Percentiles rank a stretch among this genome's conserved stretches.
Conservation (phyloP, 164 flowering plant species). For the Piper betle region DNA sequence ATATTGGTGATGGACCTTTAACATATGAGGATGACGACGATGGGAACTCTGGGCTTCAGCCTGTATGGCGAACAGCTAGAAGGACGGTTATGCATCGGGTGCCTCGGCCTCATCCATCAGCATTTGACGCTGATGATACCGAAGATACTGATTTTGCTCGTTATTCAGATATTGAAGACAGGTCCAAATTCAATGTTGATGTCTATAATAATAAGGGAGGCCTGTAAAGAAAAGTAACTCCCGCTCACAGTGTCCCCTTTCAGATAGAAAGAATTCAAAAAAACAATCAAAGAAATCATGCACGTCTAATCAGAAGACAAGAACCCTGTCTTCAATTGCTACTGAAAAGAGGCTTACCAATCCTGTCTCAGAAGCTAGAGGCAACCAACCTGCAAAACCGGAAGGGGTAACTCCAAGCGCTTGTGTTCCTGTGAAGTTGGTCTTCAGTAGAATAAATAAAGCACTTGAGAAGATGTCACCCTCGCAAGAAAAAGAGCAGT, state of each 20-base stretch:
- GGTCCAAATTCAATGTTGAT: slow-evolving; percentile 17
- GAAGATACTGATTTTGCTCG: slow-evolving; percentile 27
- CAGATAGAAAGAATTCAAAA: slow-evolving; percentile 26
- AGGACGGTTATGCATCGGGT: slow-evolving; percentile 71
- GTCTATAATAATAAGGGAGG: slow-evolving; percentile 18
- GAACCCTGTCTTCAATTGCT: slow-evolving; percentile 71
- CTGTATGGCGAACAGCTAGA: slow-evolving; percentile 83
- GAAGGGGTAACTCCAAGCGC: slow-evolving; percentile 43
- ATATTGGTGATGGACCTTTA: slow-evolving; percentile 15
- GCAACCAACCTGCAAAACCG: slow-evolving; percentile 25
- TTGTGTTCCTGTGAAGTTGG: slow-evolving; percentile 83
- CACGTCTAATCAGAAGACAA: slow-evolving; percentile 52
- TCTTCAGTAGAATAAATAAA: slow-evolving; percentile 81
- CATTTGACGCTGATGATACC: slow-evolving; percentile 29
- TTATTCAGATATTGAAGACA: slow-evolving; percentile 25
- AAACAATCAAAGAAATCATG: slow-evolving; percentile 44
- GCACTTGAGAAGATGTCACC: slow-evolving; percentile 59
- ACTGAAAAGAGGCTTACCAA: slow-evolving; percentile 27
- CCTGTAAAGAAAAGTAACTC: slow-evolving; percentile 15
- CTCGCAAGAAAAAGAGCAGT: slow-evolving; percentile 20
- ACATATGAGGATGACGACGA: slow-evolving; percentile 17
- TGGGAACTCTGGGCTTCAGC: slow-evolving; percentile 30
- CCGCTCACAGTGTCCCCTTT: slow-evolving; percentile 15
- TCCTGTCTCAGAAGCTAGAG: slow-evolving; percentile 10
- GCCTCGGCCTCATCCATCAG: slow-evolving; percentile 49